Evolutionary conservation across 345 rosid species (phyloP).

Genomic region (Erysimum cheiranthoides): DNA sequence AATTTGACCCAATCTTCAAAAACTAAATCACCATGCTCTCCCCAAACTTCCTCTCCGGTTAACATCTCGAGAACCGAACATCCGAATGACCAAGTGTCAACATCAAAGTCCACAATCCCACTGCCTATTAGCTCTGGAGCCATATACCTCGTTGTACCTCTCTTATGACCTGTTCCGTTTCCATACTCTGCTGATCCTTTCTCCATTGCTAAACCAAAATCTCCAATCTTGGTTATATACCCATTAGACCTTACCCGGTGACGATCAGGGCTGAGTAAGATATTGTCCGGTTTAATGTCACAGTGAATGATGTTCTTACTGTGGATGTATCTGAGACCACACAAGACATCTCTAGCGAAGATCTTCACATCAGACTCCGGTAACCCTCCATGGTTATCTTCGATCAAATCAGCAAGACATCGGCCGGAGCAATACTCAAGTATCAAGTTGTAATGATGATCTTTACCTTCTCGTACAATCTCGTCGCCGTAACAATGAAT

Average conservation of each 20-base stretch:
- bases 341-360: slow-evolving; percentile 15
- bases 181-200: slow-evolving; percentile 18
- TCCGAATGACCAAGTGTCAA: slow-evolving; percentile 27
- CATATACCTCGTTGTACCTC: slow-evolving; percentile 23
- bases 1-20: background rate
- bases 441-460: slow-evolving; percentile 1
- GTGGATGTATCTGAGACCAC: slow-evolving; percentile 22
- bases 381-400: background rate
- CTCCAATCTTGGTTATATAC: slow-evolving; percentile 14
- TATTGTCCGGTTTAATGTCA: slow-evolving; percentile 38
- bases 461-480: background rate
- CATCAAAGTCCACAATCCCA: slow-evolving; percentile 7
- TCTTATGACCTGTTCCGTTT: slow-evolving; percentile 1
- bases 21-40: background rate
- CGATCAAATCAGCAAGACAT: background rate
- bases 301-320: slow-evolving; percentile 11
- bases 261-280: slow-evolving; percentile 14
- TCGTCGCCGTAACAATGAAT: slow-evolving; percentile 19
- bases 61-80: slow-evolving; percentile 37
- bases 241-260: background rate
- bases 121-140: slow-evolving; percentile 15
- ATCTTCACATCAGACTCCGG: background rate
- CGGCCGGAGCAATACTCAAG: slow-evolving; percentile 29
- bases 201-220: slow-evolving; percentile 34
- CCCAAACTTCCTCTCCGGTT: background rate